A percentile compares a stretch with the other conserved stretches of the same genome.
These are phyloP conservation scores for Coniophora puteana DNA, from an alignment of 1,284 basidiomycete genomes.

Conservation along the genomic window DNA sequence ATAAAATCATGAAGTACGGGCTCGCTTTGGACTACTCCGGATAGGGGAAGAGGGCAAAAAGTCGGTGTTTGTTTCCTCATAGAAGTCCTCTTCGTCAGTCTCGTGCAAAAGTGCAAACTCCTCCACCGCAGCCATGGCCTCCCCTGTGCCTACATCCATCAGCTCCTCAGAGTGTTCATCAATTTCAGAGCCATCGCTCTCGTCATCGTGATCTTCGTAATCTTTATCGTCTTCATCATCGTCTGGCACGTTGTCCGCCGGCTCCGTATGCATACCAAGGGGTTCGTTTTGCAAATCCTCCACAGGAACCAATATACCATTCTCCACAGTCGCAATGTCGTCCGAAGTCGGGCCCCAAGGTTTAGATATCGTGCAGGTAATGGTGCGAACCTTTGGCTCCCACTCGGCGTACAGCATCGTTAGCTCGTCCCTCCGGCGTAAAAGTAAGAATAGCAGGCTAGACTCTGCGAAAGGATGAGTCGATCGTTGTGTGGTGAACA, in stretches of 20 bases:
- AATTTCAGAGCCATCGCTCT: background rate
- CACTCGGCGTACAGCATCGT: background rate
- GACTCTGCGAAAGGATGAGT: background rate
- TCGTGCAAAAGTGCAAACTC: background rate
- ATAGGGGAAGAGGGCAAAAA: background rate
- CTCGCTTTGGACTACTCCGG: too few species aligned
- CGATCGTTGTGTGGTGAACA: background rate
- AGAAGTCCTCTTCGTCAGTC: background rate
- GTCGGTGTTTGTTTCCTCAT: background rate
- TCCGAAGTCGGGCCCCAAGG: too few species aligned
- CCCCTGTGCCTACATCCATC: background rate
- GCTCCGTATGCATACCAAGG: background rate
- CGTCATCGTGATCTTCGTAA: background rate
- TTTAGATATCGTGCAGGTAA: too few species aligned
- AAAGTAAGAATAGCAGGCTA: background rate
- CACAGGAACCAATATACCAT: background rate
- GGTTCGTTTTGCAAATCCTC: background rate
- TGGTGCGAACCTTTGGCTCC: background rate
- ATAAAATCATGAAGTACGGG: too few species aligned
- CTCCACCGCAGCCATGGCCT: background rate
- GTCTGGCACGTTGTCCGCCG: background rate
- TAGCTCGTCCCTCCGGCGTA: background rate
- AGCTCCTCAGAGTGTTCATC: background rate
- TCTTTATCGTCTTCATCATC: slow-evolving; percentile 1
- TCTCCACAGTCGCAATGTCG: background rate